Percentiles rank a stretch among this genome's conserved stretches.
These are phyloP conservation scores for Nemania abortiva DNA, from an alignment of 2,329 filamentous ascomycete species.

Conservation along the genomic window DNA sequence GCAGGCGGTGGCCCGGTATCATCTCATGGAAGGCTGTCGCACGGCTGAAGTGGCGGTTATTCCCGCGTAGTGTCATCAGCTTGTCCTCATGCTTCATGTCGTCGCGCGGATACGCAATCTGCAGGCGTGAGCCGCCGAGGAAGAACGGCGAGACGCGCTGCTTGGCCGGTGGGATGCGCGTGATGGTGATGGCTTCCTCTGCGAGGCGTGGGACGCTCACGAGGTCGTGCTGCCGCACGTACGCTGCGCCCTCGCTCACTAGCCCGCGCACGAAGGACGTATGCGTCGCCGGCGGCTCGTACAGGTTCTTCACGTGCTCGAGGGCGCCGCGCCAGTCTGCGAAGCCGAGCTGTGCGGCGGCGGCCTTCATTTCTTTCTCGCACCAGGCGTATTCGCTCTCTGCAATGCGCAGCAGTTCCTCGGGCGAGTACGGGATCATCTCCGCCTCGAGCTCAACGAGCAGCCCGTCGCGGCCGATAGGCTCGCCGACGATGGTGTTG, in stretches of 20 bases:
- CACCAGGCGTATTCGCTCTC: slow-evolving; percentile 67
- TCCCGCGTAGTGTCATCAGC: slow-evolving; percentile 70
- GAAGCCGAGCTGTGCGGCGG: slow-evolving; percentile 62
- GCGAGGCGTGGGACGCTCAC: slow-evolving; percentile 67
- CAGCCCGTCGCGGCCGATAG: slow-evolving; percentile 65
- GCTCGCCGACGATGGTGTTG: slow-evolving; percentile 67
- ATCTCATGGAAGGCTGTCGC: slow-evolving; percentile 73
- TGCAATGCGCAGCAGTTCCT: slow-evolving; percentile 66
- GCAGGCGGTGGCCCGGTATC: slow-evolving; percentile 69
- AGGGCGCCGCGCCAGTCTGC: slow-evolving; percentile 64
- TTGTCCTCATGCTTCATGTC: slow-evolving; percentile 67
- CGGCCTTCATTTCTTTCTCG: slow-evolving; percentile 65
- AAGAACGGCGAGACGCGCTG: slow-evolving; percentile 72
- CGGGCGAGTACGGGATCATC: slow-evolving; percentile 69
- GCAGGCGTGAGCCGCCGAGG: slow-evolving; percentile 65
- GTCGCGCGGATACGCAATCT: slow-evolving; percentile 67
- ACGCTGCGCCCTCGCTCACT: slow-evolving; percentile 63
- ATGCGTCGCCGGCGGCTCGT: slow-evolving; percentile 66
- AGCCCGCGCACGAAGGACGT: slow-evolving; percentile 64
- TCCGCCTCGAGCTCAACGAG: slow-evolving; percentile 66
- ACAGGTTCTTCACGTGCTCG: slow-evolving; percentile 67
- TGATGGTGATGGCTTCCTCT: slow-evolving; percentile 66
- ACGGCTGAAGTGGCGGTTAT: slow-evolving; percentile 68
- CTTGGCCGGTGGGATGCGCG: slow-evolving; percentile 65
- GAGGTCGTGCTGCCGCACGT: slow-evolving; percentile 65